Base-by-base conservation (phyloP, 352 stramenopile genomes). In the Globisporangium canariense region DNA sequence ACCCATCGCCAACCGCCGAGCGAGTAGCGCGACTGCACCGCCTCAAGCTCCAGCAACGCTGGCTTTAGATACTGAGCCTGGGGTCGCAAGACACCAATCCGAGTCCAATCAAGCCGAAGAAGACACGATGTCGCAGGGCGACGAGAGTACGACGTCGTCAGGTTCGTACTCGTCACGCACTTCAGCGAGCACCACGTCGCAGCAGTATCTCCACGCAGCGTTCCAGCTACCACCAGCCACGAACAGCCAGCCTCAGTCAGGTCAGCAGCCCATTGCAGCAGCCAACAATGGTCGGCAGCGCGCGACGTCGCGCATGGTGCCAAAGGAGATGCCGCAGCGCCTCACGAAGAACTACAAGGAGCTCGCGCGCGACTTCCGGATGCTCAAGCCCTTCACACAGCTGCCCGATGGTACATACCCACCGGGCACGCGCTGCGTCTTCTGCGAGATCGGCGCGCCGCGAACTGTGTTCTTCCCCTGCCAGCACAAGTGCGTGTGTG, bases 401-500 rank as follows among this genome's bases (percentile, higher is more conserved):
- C 75, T 62, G 8, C 67, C 70, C 4, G 74, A 87, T 55, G 74
- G 79, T 30, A 69, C 68, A 43, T 91, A 83, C 36, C 66, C 68
- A 5, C 11, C 20, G 7, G 68, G 78, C 8, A 76, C 72, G 6
- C 59, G 64, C 10, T 91, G 81, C 32, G 72, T 83, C 14, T 75
- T 86, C 51, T 89, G 81, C 58, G 66, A 74, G 43, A 60, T 62
- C 16, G 30, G 67, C 1, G 56, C 30, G 22, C 78, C 74, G 1
- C 75, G 51, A 0, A 71, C 71, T 30, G 78, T 89, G 8, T 78
- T 89, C 64, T 89, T 85, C 67, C 78, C 78, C 18, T 91, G 82
- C 34, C 75, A 89, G 65, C 82, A 91, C 70, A 76, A 81, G 65
- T 87, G 78, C 60, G 76, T 85, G 16, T 91, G 82, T 67, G 73